Conservation (phyloP, 129 eudicot genomes). For the Scalesia atractyloides region DNA sequence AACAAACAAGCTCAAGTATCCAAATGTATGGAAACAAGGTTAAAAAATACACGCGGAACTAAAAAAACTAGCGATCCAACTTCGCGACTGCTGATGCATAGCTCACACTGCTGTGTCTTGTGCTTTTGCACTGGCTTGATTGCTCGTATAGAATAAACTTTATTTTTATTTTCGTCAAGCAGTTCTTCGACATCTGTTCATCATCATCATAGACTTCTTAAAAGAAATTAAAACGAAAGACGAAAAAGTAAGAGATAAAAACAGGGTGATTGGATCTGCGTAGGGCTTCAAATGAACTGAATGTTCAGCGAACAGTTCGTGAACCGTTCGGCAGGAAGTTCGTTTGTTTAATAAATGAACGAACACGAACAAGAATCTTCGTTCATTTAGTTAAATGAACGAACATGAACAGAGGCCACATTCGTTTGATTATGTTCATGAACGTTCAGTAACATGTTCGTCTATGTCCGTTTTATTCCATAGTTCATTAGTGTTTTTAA, state of each 20-base stretch:
- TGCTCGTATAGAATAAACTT: slow-evolving; percentile 85
- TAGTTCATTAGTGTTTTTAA: no score
- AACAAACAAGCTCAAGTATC: slow-evolving; percentile 15
- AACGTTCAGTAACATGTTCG: no score
- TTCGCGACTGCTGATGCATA: slow-evolving; percentile 95
- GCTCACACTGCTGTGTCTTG: slow-evolving; percentile 94
- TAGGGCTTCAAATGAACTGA: no score
- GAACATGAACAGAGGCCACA: no score
- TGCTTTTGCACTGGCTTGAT: slow-evolving; percentile 89
- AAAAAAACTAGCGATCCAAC: slow-evolving; percentile 42
- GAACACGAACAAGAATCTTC: no score
- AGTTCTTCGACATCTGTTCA: slow-evolving; percentile 71
- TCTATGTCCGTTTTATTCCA: no score
- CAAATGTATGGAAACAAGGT: slow-evolving; percentile 26
- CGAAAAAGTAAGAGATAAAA: neutral
- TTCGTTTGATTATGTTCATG: no score
- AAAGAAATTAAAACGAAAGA: neutral
- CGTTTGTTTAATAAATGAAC: no score
- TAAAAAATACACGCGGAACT: slow-evolving; percentile 15
- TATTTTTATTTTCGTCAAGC: slow-evolving; percentile 74
- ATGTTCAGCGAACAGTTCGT: no score
- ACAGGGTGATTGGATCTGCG: neutral
- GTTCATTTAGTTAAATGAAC: no score
- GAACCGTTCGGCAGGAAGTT: no score
- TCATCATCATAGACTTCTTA: slow-evolving; percentile 9